Evolutionary conservation across 2,329 filamentous ascomycete genomes (phyloP), one percentile per base, ranked within the genome.

Genomic region (Furcasterigmium sp.): DNA sequence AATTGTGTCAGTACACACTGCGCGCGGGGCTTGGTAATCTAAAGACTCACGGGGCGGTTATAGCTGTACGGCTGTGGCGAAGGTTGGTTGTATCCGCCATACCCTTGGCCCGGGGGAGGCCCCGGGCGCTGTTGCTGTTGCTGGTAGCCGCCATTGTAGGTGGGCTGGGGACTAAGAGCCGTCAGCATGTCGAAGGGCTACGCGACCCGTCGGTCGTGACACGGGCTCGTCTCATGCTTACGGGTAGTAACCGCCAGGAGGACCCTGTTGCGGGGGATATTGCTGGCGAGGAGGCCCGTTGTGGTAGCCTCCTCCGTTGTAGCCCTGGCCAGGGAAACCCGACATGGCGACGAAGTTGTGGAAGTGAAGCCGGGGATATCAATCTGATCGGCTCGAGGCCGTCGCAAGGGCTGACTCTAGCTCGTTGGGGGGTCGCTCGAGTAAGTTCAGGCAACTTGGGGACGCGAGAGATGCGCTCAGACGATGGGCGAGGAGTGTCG

Each of bases 281-380:
- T 63, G 60, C 47, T 60, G 60, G 43, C 54, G 60, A 44, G 56
- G 58, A 41, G 57, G 60, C 26, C 51, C 56, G 44, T 60, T 59
- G 48, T 59, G 58, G 47, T 66, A 72, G 58, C 67, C 66, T 49
- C 73, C 73, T 58, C 67, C 67, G 46, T 70, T 66, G 56, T 82
- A 80, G 38, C 67, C 65, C 47, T 69, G 61, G 46, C 73, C 72
- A 51, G 77, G 78, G 59, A 82, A 84, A 56, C 78, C 80, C 52
- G 81, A 82, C 81, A 84, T 85, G 23, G 23, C 23, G 23, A 7
- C 7, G 23, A 26, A 7, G 23, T 7, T 26, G 23, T 7, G 11
- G 23, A 11, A 26, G 23, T 26, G 23, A 7, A 11, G 23, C 11
- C 11, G 7, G 23, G 23, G 23, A 7, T 26, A 11, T 26, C 23